Base-by-base conservation (phyloP, 768 basidiomycete species). In the Termitomyces sp. region DNA sequence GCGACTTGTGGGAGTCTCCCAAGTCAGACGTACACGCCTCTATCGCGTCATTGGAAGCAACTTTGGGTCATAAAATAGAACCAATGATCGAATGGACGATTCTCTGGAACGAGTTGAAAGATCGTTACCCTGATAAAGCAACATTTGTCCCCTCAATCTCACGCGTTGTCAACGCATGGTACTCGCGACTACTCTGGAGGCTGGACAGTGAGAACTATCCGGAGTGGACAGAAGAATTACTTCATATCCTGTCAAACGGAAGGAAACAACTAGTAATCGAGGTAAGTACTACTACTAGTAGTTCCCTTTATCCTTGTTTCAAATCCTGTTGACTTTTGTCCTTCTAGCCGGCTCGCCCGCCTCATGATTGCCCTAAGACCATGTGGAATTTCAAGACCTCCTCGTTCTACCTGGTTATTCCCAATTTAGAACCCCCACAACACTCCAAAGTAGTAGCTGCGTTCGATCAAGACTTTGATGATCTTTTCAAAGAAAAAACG, bases 211-310 rank as follows among this genome's bases (percentile, higher is more conserved):
- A 71, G 3, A 59, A 53, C 9, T 65, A 67, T 35, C 61, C 59
- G 7, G 63, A 71, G 6, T 75, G 74, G 75, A 70, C 70, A 2
- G 73, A 75, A 31, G 54, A 69, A 15, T 50, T 76, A 7, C 59
- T 74, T 18, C 63, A 56, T 3, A 57, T 57, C 1, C 54, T 75
- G 1, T 56, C 63, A 4, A 2, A 27, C n/a, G 46, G 60, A 53
- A 57, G 39, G 54, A 59, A 56, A 58, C 56, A 57, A 52, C 58
- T 73, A 16, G 52, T 62, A 20, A 67, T 73, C 47, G 68, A 72
- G 63, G 71, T 71, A 56, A 33, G 31, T 13, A 23, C 23, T 11
- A n/a, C n/a, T n/a, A n/a, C n/a, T n/a, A n/a, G n/a, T n/a, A n/a
- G n/a, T 13, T 10, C 32, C 32, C 9, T 10, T 33, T 16, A 41